Conservation (phyloP, 805 yeast species). For the Saccharomyces eubayanus region DNA sequence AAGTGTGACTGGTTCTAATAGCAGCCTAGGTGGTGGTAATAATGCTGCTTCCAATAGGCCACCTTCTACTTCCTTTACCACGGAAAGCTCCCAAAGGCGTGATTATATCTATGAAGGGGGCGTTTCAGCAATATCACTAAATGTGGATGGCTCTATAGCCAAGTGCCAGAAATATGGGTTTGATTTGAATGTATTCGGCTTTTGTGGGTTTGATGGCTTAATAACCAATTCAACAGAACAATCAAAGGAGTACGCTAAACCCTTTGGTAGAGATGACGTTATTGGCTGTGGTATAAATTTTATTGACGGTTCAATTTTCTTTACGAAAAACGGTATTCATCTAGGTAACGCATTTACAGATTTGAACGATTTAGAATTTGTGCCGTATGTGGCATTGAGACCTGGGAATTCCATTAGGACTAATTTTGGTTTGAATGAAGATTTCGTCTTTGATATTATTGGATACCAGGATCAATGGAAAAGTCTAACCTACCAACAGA, state of each 20-base stretch:
- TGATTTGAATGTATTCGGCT: constrained; percentile 23
- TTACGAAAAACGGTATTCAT: constrained; percentile 72
- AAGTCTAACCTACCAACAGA: constrained; percentile 25
- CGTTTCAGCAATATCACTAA: neutral
- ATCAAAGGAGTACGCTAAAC: constrained; percentile 13
- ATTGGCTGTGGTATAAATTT: constrained; percentile 83
- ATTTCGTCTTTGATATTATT: constrained; percentile 54
- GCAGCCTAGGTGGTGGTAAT: neutral
- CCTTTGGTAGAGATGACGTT: constrained; percentile 50
- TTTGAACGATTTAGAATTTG: constrained; percentile 33
- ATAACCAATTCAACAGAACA: constrained; percentile 19
- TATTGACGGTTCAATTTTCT: constrained; percentile 52
- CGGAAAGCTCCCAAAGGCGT: neutral
- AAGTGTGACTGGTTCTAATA: neutral
- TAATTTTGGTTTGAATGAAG: constrained; percentile 39
- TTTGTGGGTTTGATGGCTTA: constrained; percentile 26
- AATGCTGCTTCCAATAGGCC: neutral
- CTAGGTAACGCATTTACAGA: constrained; percentile 49
- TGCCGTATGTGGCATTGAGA: constrained; percentile 40
- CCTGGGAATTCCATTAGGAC: constrained; percentile 30
- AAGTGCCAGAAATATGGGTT: constrained; percentile 5
- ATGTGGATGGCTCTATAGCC: neutral
- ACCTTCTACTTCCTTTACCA: neutral
- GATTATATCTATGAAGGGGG: neutral
- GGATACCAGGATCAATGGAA: constrained; percentile 44